A percentile compares a stretch with the other conserved stretches of the same genome.
These are phyloP conservation scores for Scleromitrula shiraiana DNA, from an alignment of 2,329 filamentous ascomycete species.

Conservation along the genomic window DNA sequence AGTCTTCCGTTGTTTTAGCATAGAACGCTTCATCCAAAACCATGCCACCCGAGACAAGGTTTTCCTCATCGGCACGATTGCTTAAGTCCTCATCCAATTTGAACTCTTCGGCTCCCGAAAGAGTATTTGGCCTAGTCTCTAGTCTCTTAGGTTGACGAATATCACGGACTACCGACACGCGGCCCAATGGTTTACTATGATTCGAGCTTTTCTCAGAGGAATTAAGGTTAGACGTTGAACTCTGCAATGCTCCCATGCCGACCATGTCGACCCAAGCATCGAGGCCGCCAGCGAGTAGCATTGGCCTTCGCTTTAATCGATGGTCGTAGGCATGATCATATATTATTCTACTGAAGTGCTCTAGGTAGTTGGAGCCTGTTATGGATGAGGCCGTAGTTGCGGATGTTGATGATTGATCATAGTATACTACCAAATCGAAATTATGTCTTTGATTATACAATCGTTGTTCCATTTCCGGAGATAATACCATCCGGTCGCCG, in stretches of 20 bases:
- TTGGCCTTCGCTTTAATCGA: conserved; percentile 63
- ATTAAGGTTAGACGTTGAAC: conserved; percentile 42
- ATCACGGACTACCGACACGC: conserved; percentile 40
- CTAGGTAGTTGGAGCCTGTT: conserved; percentile 47
- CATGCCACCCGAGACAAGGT: conserved; percentile 34
- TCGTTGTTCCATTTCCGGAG: conserved; percentile 63
- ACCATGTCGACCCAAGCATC: conserved; percentile 82
- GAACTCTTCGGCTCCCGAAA: conserved; percentile 73
- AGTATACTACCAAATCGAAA: conserved; percentile 85
- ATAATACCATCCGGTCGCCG: conserved; percentile 61
- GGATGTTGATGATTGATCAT: conserved; percentile 58
- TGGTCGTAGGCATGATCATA: conserved; percentile 77
- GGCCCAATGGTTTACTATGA: conserved; percentile 33
- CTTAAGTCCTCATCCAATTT: conserved; percentile 72
- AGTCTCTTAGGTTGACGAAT: conserved; percentile 25
- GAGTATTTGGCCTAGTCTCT: conserved; percentile 51
- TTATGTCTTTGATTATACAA: conserved; percentile 65
- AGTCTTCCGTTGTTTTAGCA: conserved; percentile 71
- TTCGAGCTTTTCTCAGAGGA: conserved; percentile 33
- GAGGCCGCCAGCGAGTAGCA: conserved; percentile 73
- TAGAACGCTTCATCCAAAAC: conserved; percentile 44
- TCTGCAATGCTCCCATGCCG: conserved; percentile 45
- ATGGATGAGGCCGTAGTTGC: conserved; percentile 31
- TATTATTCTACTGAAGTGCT: conserved; percentile 69
- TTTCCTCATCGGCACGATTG: conserved; percentile 44